phyloP scores from a whole-genome alignment of 1,284 basidiomycete species.

The Takashimella tepidaria region DNA sequence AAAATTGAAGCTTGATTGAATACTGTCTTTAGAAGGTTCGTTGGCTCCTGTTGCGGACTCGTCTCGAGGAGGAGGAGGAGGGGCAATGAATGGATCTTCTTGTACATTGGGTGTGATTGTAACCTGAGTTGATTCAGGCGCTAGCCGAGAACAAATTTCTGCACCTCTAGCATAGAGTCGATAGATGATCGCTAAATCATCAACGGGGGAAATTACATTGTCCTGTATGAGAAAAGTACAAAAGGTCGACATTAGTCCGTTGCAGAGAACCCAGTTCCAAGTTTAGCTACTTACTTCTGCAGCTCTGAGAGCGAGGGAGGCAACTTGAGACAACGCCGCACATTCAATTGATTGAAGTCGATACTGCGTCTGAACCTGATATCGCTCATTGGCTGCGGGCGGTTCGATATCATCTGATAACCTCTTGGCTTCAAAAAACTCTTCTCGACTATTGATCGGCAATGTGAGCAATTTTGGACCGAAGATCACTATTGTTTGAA shows the following conservation, averaged over 20 bases:
- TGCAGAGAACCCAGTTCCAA: too few species aligned
- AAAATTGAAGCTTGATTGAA: slow-evolving; percentile 2
- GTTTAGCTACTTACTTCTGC: slow-evolving; percentile 55
- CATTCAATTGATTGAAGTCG: slow-evolving; percentile 52
- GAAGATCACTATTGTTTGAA: too few species aligned
- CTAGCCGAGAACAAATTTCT: slow-evolving; percentile 63
- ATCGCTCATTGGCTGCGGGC: slow-evolving; percentile 22
- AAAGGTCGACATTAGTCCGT: neutral
- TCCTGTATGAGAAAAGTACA: too few species aligned
- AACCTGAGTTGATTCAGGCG: slow-evolving; percentile 25
- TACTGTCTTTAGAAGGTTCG: slow-evolving; percentile 25
- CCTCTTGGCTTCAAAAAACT: slow-evolving; percentile 26
- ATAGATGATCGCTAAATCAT: slow-evolving; percentile 63
- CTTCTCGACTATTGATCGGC: slow-evolving; percentile 1
- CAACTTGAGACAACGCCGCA: slow-evolving; percentile 63
- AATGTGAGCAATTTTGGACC: too few species aligned
- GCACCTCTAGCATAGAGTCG: slow-evolving; percentile 74
- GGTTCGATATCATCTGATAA: slow-evolving; percentile 48
- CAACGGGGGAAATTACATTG: slow-evolving; percentile 59
- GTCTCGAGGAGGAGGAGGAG: slow-evolving; percentile 11
- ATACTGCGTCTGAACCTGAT: neutral
- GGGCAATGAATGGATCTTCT: slow-evolving; percentile 26
- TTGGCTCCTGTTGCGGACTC: slow-evolving; percentile 30
- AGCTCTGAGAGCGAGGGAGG: slow-evolving; percentile 63
- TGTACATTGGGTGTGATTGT: slow-evolving; percentile 24